phyloP scores from a whole-genome alignment of 1,139 yeast species.

The Hyphopichia wangnamkhiaoensis region DNA sequence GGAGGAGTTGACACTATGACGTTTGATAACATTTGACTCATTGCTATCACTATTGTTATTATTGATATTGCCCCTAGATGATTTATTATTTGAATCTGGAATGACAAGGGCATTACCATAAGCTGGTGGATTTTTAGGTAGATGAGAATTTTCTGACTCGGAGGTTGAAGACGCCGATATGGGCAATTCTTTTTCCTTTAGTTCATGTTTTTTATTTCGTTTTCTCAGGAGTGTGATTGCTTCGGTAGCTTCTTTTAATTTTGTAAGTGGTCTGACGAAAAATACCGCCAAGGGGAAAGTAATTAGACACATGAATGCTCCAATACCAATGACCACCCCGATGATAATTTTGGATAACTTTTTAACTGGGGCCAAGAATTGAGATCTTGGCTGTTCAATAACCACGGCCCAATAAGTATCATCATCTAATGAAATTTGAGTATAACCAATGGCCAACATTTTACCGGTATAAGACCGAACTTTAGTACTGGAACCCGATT shows the following conservation, averaged over 20 bases:
- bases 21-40: conserved; percentile 5
- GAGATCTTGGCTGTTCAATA: conserved; percentile 62
- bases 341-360: conserved; percentile 67
- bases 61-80: background rate
- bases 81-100: background rate
- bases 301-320: conserved; percentile 68
- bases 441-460: conserved; percentile 70
- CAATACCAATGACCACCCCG: conserved; percentile 79
- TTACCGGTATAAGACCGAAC: conserved; percentile 41
- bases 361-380: conserved; percentile 64
- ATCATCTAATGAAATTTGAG: conserved; percentile 51
- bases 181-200: background rate
- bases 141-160: background rate
- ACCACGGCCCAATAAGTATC: conserved; percentile 73
- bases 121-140: conserved; percentile 7
- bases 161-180: conserved; percentile 1
- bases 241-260: conserved; percentile 83
- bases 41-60: too few species aligned
- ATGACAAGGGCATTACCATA: background rate
- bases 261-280: conserved; percentile 82
- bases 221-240: conserved; percentile 43
- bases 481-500: conserved; percentile 53
- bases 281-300: conserved; percentile 84
- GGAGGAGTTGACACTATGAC: conserved; percentile 30
- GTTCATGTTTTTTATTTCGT: conserved; percentile 14